Conservation (phyloP, 441 rosid genomes). For the Biscutella laevigata region DNA sequence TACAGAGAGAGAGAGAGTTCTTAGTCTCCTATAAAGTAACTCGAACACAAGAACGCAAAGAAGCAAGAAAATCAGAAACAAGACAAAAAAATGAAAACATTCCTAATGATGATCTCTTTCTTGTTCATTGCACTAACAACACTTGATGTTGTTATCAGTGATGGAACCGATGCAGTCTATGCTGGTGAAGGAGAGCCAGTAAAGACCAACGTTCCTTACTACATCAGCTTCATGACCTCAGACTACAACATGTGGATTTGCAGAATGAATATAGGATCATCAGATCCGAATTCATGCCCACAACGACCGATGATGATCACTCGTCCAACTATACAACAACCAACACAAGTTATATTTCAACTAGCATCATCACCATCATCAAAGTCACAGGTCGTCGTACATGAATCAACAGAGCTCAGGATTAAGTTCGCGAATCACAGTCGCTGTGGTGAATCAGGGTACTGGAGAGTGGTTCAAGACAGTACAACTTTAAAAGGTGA, state of each 20-base stretch:
- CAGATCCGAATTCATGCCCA: slow-evolving; percentile 15
- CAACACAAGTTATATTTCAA: slow-evolving; percentile 4
- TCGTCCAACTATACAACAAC: slow-evolving; percentile 3
- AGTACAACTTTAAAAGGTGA: background rate
- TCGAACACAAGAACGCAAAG: background rate
- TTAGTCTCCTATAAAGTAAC: background rate
- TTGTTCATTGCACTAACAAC: slow-evolving; percentile 8
- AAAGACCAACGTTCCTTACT: slow-evolving; percentile 12
- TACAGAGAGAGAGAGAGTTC: background rate
- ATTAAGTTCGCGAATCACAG: background rate
- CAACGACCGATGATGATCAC: slow-evolving; percentile 25
- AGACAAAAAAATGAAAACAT: slow-evolving; percentile 9
- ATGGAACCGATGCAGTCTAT: slow-evolving; percentile 10
- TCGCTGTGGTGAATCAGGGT: background rate
- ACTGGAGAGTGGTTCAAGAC: slow-evolving; percentile 17
- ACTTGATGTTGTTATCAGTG: background rate
- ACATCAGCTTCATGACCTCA: slow-evolving; percentile 14
- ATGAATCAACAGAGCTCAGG: slow-evolving; percentile 3
- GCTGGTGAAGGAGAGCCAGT: background rate
- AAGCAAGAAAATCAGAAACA: background rate
- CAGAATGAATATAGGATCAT: background rate
- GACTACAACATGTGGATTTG: slow-evolving; percentile 20
- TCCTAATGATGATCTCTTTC: background rate
- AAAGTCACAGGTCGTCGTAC: background rate
- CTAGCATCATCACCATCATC: too few relatives aligned